These are phyloP conservation scores for Claviceps capensis DNA, from an alignment of 2,329 filamentous ascomycete genomes.

Conservation along the genomic window DNA sequence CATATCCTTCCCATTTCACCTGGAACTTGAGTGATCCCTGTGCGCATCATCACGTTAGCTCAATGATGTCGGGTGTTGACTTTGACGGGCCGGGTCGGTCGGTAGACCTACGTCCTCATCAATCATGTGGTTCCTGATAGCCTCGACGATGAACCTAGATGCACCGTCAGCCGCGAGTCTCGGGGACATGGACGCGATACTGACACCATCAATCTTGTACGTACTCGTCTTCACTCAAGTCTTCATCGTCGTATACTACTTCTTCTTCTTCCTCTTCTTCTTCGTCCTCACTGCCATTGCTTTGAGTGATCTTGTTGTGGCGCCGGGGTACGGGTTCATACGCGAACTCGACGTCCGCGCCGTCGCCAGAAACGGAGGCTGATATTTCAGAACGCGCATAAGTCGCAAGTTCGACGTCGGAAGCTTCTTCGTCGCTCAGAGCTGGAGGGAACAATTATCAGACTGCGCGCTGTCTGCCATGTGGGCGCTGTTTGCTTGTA, in stretches of 20 bases:
- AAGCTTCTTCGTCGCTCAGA: constrained; percentile 23
- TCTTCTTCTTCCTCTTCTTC: constrained; percentile 8
- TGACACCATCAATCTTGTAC: constrained; percentile 6
- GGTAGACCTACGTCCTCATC: constrained; percentile 34
- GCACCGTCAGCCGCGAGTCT: neutral
- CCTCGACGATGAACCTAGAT: constrained; percentile 57
- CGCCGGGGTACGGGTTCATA: neutral
- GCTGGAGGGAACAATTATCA: constrained; percentile 16
- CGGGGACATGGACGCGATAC: no score
- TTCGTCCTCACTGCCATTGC: constrained; percentile 16
- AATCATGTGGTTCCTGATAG: constrained; percentile 53
- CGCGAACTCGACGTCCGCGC: constrained; percentile 1
- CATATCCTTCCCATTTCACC: constrained; percentile 73
- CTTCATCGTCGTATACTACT: constrained; percentile 17
- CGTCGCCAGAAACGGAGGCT: constrained; percentile 8
- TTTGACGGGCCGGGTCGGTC: neutral
- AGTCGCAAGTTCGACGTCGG: constrained; percentile 16
- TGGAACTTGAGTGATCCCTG: constrained; percentile 45
- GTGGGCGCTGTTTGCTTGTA: neutral
- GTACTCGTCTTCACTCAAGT: constrained; percentile 30
- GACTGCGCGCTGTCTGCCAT: neutral
- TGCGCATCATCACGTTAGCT: neutral
- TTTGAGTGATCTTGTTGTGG: constrained; percentile 12
- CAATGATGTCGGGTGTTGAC: neutral
- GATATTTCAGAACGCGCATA: constrained; percentile 14